phyloP scores from a whole-genome alignment of 2,329 filamentous ascomycete species.

The Clonostachys solani region DNA sequence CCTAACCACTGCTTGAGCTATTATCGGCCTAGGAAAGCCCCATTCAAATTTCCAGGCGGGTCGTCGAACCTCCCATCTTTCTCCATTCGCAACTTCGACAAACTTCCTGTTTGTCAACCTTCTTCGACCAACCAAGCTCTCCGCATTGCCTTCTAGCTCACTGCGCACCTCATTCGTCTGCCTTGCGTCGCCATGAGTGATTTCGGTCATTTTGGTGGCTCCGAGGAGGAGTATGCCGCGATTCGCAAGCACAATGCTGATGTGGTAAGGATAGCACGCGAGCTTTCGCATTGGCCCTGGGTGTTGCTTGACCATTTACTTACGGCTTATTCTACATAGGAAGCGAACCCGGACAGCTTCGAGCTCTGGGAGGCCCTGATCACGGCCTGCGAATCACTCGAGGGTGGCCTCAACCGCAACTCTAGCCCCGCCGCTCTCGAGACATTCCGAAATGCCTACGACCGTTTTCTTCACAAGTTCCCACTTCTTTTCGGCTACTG shows the following conservation, averaged over 20 bases:
- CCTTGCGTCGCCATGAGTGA: conserved; percentile 54
- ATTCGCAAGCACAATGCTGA: conserved; percentile 74
- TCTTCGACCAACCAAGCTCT: too few species aligned
- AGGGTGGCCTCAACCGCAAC: conserved; percentile 93
- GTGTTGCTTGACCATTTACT: conserved; percentile 8
- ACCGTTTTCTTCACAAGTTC: conserved; percentile 90
- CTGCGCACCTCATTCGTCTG: too few species aligned
- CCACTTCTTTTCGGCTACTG: conserved; percentile 96
- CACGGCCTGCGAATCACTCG: conserved; percentile 74
- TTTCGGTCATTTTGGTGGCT: conserved; percentile 64
- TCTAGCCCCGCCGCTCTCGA: conserved; percentile 92
- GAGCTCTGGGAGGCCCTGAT: conserved; percentile 94
- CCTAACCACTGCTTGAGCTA: too few species aligned
- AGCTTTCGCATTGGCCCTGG: conserved; percentile 3
- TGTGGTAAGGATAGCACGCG: conserved; percentile 50
- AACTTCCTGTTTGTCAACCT: too few species aligned
- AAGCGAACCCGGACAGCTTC: conserved; percentile 80
- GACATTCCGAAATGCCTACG: conserved; percentile 81
- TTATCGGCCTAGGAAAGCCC: too few species aligned
- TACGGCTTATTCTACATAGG: conserved; percentile 28
- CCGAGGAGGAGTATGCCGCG: conserved; percentile 78
- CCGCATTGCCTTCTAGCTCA: too few species aligned
- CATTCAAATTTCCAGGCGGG: too few species aligned
- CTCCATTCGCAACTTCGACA: too few species aligned
- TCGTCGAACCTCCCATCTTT: too few species aligned